phyloP scores from a whole-genome alignment of 805 yeast species.

The Pichia insulana region DNA sequence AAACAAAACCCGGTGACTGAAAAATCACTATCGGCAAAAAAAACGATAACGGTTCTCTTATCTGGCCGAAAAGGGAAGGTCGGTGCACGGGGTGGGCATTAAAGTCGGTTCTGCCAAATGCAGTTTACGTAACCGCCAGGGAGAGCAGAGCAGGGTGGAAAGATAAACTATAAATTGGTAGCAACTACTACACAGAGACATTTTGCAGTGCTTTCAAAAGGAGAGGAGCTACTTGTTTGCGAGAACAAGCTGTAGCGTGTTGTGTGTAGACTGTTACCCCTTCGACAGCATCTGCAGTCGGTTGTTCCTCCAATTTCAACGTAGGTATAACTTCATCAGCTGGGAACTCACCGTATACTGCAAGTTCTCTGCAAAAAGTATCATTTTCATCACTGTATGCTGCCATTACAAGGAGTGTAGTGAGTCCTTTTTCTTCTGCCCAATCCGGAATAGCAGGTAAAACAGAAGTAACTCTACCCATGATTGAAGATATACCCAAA shows the following conservation, averaged over 20 bases:
- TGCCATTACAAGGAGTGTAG: neutral
- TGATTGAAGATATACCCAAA: neutral
- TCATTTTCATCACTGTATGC: neutral
- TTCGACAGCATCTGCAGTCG: no score
- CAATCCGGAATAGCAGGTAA: neutral
- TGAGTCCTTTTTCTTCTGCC: neutral
- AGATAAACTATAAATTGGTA: no score
- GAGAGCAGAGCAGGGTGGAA: no score
- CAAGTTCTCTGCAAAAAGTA: neutral
- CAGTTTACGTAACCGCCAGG: neutral
- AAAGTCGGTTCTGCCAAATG: neutral
- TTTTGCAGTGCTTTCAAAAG: neutral
- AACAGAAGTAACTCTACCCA: neutral
- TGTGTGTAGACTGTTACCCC: neutral
- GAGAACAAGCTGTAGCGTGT: neutral
- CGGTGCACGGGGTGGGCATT: neutral
- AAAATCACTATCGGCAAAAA: no score
- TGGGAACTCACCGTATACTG: neutral
- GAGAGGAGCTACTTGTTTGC: slow-evolving; percentile 5
- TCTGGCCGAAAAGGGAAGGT: neutral
- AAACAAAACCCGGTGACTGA: no score
- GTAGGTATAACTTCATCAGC: neutral
- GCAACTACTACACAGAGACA: no score
- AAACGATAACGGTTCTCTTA: no score
- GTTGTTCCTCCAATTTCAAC: no score